Evolutionary conservation across 257 asterid species (phyloP).

Genomic region (Solanum piurae): DNA sequence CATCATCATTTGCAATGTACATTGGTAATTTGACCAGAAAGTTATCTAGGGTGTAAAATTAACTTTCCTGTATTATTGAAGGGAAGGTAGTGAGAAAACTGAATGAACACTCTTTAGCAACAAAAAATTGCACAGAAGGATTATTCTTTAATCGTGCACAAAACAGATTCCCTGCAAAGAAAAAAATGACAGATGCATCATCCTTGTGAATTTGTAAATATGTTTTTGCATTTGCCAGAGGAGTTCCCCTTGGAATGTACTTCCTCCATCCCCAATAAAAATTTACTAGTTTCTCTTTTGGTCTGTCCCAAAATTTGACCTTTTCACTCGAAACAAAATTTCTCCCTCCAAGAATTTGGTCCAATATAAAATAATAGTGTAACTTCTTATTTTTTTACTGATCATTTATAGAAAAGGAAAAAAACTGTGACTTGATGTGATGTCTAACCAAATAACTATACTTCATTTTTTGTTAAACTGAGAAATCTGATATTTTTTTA

Average conservation of each 20-base stretch:
- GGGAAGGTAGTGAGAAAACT: background rate
- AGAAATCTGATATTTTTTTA: background rate
- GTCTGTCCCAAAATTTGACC: background rate
- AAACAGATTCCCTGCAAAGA: background rate
- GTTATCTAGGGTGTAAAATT: background rate
- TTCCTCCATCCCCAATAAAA: background rate
- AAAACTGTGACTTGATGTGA: background rate
- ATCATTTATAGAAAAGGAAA: background rate
- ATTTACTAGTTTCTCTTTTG: background rate
- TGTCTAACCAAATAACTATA: background rate
- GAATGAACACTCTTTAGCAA: background rate
- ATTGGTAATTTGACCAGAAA: background rate
- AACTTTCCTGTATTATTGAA: background rate
- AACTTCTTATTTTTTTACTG: background rate
- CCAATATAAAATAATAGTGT: background rate
- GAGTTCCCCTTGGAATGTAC: background rate
- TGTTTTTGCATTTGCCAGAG: background rate
- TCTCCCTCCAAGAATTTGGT: background rate
- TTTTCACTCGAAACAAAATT: background rate
- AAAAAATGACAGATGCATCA: background rate
- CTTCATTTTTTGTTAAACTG: background rate
- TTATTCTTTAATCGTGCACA: background rate
- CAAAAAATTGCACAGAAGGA: background rate
- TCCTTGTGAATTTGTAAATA: background rate
- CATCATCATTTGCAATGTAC: background rate